Evolutionary conservation across 441 rosid genomes (phyloP), one percentile per base, ranked within the genome.

Genomic region (Iberis amara): DNA sequence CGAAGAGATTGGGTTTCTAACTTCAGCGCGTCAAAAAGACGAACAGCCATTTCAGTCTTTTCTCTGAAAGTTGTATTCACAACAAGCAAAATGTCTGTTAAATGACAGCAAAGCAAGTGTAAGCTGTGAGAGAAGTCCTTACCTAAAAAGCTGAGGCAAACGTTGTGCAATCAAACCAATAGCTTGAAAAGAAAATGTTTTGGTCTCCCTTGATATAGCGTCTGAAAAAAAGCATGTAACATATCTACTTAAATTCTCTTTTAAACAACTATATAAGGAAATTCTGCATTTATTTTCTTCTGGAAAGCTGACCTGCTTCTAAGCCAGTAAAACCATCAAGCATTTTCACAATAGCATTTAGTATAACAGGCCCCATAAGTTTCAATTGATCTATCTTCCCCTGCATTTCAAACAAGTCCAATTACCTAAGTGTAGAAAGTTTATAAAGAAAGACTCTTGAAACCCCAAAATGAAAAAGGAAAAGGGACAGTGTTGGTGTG

Each of bases 131-230:
- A 50, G 15, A 38, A 48, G 3, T 39, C 62, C 44, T 43, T 53
- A 85, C 98, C 98, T 83, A 76, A 91, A 88, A 64, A 85, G 94
- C 60, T 91, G 86, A 53, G 98, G 98, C 50, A 79, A 75, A 12
- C 98, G 89, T 64, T 85, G 89, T 27, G 87, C 91, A 69, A 91
- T 79, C 68, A 91, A 74, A 57, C 98, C 98, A 54, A 91, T 82
- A 60, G 96, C 87, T 82, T 91, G 96, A 65, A 83, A 91, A 71
- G 85, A 79, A 72, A 83, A 88, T 36, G 71, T 73, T 68, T 79
- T 85, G 63, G 81, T 88, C 49, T 85, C 94, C 78, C 84, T 76
- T 46, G 81, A 77, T 68, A 73, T 66, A 41, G 79, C 52, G 79
- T 85, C 96, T 91, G 79, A 11, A 62, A 23, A 43, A 71, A 70